Percentiles rank a stretch among this genome's conserved stretches.
Evolutionary conservation across 192 early-diverging fungal genomes (phyloP).

Genomic region (Mortierella antarctica): DNA sequence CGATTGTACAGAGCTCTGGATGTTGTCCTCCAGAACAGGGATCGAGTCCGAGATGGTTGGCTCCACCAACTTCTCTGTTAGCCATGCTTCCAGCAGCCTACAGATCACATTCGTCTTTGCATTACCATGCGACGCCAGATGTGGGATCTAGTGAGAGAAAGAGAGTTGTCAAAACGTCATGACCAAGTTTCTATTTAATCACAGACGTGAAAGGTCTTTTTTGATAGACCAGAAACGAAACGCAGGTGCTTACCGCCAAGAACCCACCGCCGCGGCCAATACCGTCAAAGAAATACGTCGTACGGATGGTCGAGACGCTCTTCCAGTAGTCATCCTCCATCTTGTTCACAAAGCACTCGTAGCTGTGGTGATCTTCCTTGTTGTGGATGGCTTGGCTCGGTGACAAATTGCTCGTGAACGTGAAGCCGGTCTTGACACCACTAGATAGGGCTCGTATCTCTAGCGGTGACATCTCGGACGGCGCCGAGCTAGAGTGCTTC

Average conservation of each 20-base stretch:
- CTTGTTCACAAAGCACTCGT: conserved; percentile 30
- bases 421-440: conserved; percentile 19
- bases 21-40: conserved; percentile 55
- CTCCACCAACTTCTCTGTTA: conserved; percentile 51
- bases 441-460: background rate
- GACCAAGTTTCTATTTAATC: too few relatives aligned
- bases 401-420: conserved; percentile 34
- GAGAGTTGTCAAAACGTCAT: too few relatives aligned
- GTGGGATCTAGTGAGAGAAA: conserved; percentile 51
- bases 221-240: too few relatives aligned
- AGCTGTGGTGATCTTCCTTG: conserved; percentile 36
- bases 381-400: background rate
- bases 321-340: conserved; percentile 52
- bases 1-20: conserved; percentile 45
- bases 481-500: conserved; percentile 25
- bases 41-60: conserved; percentile 52
- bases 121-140: conserved; percentile 54
- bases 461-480: conserved; percentile 31
- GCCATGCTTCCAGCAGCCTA: conserved; percentile 49
- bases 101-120: conserved; percentile 49
- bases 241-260: conserved; percentile 23
- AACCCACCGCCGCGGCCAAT: conserved; percentile 52
- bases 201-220: too few relatives aligned
- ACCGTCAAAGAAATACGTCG: conserved; percentile 54
- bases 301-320: conserved; percentile 45